Percentiles rank a stretch among this genome's conserved stretches.
These are phyloP conservation scores for Curvularia eragrostidis DNA, from an alignment of 2,329 filamentous ascomycete species.

Conservation along the genomic window DNA sequence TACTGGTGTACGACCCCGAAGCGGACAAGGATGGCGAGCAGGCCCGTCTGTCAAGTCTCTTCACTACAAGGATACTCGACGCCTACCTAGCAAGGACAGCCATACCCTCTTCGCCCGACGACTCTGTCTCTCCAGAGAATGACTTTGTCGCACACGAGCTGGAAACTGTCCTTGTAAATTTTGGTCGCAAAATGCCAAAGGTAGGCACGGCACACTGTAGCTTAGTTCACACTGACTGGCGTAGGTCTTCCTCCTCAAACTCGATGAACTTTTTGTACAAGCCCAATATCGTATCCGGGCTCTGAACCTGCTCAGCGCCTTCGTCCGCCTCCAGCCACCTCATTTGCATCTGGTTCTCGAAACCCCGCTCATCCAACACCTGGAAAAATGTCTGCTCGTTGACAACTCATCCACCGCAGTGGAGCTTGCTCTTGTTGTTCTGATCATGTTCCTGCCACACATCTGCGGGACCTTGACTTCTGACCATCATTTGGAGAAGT, in stretches of 20 bases:
- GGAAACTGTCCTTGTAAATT: constrained; percentile 60
- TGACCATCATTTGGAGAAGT: constrained; percentile 65
- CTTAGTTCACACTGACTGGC: constrained; percentile 15
- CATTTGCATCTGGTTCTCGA: constrained; percentile 77
- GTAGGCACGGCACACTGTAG: constrained; percentile 37
- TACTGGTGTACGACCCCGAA: constrained; percentile 69
- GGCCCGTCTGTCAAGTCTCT: constrained; percentile 54
- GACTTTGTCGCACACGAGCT: constrained; percentile 58
- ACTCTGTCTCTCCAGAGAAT: constrained; percentile 52
- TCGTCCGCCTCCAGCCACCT: constrained; percentile 77
- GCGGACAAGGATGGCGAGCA: constrained; percentile 58
- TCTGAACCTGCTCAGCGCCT: constrained; percentile 72
- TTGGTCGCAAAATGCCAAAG: constrained; percentile 73
- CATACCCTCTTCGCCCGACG: constrained; percentile 46
- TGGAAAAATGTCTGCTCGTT: constrained; percentile 75
- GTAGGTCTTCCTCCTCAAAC: constrained; percentile 68
- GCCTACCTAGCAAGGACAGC: constrained; percentile 54
- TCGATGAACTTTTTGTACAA: constrained; percentile 71
- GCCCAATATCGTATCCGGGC: constrained; percentile 69
- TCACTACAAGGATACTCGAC: constrained; percentile 61
- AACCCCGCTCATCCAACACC: constrained; percentile 73
- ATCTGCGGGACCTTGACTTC: constrained; percentile 75
- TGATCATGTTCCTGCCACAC: constrained; percentile 84
- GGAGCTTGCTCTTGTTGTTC: constrained; percentile 74
- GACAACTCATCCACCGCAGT: constrained; percentile 80